Conservation (phyloP, 345 rosid species). For the Acer negundo region DNA sequence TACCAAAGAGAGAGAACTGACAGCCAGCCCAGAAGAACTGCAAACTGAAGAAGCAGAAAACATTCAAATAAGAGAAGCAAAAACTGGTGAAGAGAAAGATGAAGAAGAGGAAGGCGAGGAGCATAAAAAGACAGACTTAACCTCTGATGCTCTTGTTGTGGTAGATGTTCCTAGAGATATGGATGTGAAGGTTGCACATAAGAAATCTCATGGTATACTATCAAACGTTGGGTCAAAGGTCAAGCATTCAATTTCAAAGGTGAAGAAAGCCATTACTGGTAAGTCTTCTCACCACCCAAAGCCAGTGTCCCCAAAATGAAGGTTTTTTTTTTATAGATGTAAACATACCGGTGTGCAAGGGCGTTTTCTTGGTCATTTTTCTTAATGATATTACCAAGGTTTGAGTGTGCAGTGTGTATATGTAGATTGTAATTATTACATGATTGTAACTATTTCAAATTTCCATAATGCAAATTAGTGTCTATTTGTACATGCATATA, state of each 20-base stretch:
- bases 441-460: not conserved
- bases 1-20: conserved; percentile 31
- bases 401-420: conserved; percentile 20
- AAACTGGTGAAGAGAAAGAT: conserved; percentile 43
- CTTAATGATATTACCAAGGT: not conserved
- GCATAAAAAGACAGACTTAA: conserved; percentile 46
- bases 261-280: conserved; percentile 83
- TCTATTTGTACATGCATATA: not conserved
- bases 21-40: conserved; percentile 23
- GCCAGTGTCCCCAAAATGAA: conserved; percentile 50
- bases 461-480: not conserved
- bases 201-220: conserved; percentile 77
- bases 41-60: conserved; percentile 28
- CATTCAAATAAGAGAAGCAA: conserved; percentile 32
- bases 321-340: not conserved
- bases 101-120: conserved; percentile 49
- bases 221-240: conserved; percentile 88
- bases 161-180: conserved; percentile 62
- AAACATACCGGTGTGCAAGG: not conserved
- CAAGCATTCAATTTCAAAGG: conserved; percentile 87
- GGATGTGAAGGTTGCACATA: conserved; percentile 48
- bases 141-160: conserved; percentile 60
- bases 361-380: not conserved
- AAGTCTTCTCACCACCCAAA: conserved; percentile 75
- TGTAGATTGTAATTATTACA: not conserved